Percentiles rank a stretch among this genome's conserved stretches.
These are phyloP conservation scores for Diaporthe helianthi DNA, from an alignment of 2,329 filamentous ascomycete genomes.

Conservation along the genomic window DNA sequence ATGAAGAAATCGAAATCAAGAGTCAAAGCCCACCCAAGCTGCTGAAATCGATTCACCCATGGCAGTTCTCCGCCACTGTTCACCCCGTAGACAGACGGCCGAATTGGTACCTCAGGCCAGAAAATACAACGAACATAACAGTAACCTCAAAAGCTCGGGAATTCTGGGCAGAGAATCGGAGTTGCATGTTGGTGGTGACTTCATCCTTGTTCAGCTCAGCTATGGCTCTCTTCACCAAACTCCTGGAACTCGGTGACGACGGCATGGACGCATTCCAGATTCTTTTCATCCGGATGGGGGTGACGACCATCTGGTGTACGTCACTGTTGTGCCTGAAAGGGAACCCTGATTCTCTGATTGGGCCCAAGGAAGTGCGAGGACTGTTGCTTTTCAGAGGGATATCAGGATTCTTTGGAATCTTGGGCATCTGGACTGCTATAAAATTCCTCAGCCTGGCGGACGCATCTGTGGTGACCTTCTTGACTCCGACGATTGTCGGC, in stretches of 20 bases:
- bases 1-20: background rate
- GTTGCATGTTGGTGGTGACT: conserved; percentile 74
- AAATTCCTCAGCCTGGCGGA: conserved; percentile 86
- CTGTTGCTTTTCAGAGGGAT: conserved; percentile 74
- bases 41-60: background rate
- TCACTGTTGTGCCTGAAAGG: conserved; percentile 76
- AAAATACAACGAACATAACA: background rate
- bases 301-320: conserved; percentile 72
- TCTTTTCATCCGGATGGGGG: conserved; percentile 78
- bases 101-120: background rate
- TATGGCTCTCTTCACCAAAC: conserved; percentile 83
- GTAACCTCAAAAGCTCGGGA: conserved; percentile 39
- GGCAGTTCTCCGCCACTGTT: background rate
- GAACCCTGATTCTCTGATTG: conserved; percentile 75
- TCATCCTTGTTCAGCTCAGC: conserved; percentile 82
- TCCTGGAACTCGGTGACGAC: conserved; percentile 26
- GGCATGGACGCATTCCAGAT: conserved; percentile 46
- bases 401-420: conserved; percentile 76
- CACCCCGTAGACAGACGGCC: background rate
- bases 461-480: conserved; percentile 88
- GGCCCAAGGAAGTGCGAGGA: conserved; percentile 68
- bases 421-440: conserved; percentile 66
- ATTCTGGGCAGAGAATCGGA: conserved; percentile 72
- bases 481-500: conserved; percentile 79
- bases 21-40: background rate